phyloP scores from a whole-genome alignment of 176 grass and related monocot genomes.

The Leersia perrieri region DNA sequence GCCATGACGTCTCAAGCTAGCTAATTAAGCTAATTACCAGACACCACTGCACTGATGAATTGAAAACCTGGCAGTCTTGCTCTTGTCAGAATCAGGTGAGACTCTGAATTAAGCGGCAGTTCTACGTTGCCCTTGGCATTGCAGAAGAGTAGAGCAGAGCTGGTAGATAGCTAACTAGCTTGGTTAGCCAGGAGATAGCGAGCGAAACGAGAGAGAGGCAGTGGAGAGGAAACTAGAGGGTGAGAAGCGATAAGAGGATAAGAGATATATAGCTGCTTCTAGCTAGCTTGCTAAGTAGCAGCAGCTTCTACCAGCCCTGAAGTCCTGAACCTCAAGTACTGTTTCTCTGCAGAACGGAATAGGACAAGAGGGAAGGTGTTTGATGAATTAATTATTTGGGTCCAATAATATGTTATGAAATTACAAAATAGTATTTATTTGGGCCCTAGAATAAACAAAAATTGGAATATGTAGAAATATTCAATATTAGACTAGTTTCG shows the following conservation, averaged over 20 bases:
- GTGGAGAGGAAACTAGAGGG: conserved; percentile 24
- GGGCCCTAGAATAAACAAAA: not conserved
- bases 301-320: conserved; percentile 21
- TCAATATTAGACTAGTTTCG: not conserved
- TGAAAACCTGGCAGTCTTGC: not conserved
- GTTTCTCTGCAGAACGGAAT: not conserved
- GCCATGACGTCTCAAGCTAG: conserved; percentile 54
- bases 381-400: not conserved
- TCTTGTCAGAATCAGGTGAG: not conserved
- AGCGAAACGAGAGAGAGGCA: conserved; percentile 36
- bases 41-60: not conserved
- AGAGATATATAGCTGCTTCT: conserved; percentile 38
- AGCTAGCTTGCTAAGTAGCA: conserved; percentile 5
- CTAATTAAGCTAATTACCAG: not conserved
- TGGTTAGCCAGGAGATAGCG: not conserved
- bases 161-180: not conserved
- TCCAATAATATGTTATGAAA: not conserved
- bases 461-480: too few relatives aligned
- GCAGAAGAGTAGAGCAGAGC: not conserved
- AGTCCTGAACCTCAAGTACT: conserved; percentile 13
- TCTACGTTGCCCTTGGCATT: conserved; percentile 37
- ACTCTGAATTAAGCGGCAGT: not conserved
- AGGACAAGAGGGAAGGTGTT: not conserved
- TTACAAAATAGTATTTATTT: not conserved
- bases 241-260: conserved; percentile 34